Evolutionary conservation across 805 yeast species (phyloP).

Genomic region (Saturnispora besseyi): DNA sequence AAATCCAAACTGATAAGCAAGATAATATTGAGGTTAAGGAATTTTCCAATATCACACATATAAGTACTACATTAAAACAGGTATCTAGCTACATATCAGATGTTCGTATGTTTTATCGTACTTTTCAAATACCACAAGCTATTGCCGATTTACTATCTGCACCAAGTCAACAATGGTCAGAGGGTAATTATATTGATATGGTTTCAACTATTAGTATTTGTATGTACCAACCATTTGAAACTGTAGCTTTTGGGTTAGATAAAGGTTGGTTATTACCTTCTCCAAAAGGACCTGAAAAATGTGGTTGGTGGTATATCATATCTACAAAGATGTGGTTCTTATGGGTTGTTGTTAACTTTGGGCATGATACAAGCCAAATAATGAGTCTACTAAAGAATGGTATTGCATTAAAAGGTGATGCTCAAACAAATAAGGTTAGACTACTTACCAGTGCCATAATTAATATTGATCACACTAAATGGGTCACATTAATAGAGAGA

Average conservation of each 20-base stretch:
- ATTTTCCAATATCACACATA: neutral
- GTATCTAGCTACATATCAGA: constrained; percentile 28
- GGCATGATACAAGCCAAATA: constrained; percentile 11
- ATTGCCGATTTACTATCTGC: constrained; percentile 10
- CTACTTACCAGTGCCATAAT: constrained; percentile 1
- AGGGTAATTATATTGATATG: constrained; percentile 10
- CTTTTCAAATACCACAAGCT: constrained; percentile 28
- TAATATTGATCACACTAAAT: constrained; percentile 8
- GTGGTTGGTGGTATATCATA: constrained; percentile 24
- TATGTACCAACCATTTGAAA: constrained; percentile 29
- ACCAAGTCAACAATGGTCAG: neutral
- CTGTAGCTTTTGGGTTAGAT: constrained; percentile 27
- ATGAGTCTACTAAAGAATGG: neutral
- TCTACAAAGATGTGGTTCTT: constrained; percentile 30
- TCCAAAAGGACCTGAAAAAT: constrained; percentile 10
- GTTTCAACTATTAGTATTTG: constrained; percentile 13
- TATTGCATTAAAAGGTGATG: neutral
- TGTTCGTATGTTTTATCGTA: constrained; percentile 29
- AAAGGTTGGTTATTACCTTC: constrained; percentile 24
- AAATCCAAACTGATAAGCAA: neutral
- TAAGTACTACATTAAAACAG: constrained; percentile 13
- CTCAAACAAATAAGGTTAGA: neutral
- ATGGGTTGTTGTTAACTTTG: constrained; percentile 27
- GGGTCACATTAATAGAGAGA: constrained; percentile 21
- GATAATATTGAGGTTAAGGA: neutral